Evolutionary conservation across 768 basidiomycete genomes (phyloP), one percentile per base, ranked within the genome.

Genomic region (Podaxis rugospora): DNA sequence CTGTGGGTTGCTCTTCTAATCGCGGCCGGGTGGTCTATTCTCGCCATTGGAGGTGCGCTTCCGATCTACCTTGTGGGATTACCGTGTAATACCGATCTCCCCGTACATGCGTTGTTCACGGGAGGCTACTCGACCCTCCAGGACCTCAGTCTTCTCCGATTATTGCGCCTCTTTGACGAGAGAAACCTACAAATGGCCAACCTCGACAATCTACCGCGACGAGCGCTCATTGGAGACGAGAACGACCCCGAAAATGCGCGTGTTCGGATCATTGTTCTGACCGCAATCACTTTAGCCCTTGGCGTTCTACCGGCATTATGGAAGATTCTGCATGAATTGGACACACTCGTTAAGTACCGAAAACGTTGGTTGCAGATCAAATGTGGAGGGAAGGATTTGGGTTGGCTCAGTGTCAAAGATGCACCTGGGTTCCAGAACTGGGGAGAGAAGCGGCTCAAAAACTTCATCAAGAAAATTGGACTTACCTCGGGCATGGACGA

Each of bases 401-500:
- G 84, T 5, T 92, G 90, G 86, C 73, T 92, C 44, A 84, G 85
- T 66, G 83, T 82, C 0, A 74, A 72, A 3, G 70, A 77, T 23
- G 88, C 89, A 2, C 87, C 86, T 16, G 89, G 88, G 2, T 88
- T 90, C 63, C 76, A 77, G 5, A 84, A 83, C 1, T 88, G 87
- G 87, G 87, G 89, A 9, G 92, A 93, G 71, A 84, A 85, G 65
- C 77, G 80, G 28, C 67, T 93, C 63, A 90, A 90, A 71, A 85
- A 88, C 64, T 85, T 84, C 66, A 74, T 92, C 23, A 70, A 84
- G 58, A 86, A 85, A 69, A 74, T 80, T 32, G 88, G 90, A 1
- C 71, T 90, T n/a, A 86, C 87, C 67, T 83, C 83, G 18, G 77
- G 79, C 1, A 70, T 88, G 64, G 83, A 68, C 27, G 69, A 72